Evolutionary conservation across 2,329 filamentous ascomycete species (phyloP), one percentile per base, ranked within the genome.

Genomic region (Magnaporthiopsis poae): DNA sequence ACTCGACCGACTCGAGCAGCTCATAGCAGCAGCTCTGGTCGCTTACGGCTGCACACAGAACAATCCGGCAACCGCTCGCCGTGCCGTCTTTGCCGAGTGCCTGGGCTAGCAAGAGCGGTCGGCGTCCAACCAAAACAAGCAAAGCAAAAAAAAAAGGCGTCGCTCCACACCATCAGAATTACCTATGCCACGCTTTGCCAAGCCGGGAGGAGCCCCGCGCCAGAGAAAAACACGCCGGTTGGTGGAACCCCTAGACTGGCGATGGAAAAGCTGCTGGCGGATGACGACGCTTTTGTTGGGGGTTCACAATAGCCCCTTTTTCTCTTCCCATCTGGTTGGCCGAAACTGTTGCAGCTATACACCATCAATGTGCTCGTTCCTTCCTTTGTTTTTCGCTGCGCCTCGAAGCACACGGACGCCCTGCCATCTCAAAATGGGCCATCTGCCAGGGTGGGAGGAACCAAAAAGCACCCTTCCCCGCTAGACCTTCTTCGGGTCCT

Each of bases 61-160:
- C 21, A 29, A 62, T 36, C 29, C 61, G 61, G 29, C 21, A 62
- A 13, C 18, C 33, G 61, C 29, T 36, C 61, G 61, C 61, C 61
- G 61, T 62, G 61, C 61, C 61, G 61, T 62, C 29, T 25, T 62
- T 62, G 31, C 61, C 61, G 33, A 21, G 27, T 15, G 61, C n/a
- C 29, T 36, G 61, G 60, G 15, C 8, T 18, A 18, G 60, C n/a
- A 25, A 5, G 60, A 13, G 25, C 60, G 60, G 60, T 25, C 31
- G 59, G 60, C 60, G 60, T 27, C 46, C 46, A 52, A 52, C 18
- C 46, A 52, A n/a, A 36, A 36, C 35, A 8, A n/a, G n/a, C n/a
- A n/a, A n/a, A n/a, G n/a, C n/a, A n/a, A n/a, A n/a, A n/a, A n/a
- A 9, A 39, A 12, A 21, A 56, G 21, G n/a, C 46, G 46, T 25